These are phyloP conservation scores for Pholiota microspora DNA, from an alignment of 768 basidiomycete species.

Conservation along the genomic window DNA sequence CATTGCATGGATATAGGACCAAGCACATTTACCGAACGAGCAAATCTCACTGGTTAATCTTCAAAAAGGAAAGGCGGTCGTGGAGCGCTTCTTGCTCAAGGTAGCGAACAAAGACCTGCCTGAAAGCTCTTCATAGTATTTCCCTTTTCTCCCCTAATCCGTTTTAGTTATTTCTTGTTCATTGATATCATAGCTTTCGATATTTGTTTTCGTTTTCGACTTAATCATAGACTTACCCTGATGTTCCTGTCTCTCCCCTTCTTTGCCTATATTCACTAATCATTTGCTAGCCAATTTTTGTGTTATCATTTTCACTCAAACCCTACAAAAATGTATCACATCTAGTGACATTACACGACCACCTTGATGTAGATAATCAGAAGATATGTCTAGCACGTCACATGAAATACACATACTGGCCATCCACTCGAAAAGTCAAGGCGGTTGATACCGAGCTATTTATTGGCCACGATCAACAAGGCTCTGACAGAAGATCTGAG, in stretches of 20 bases:
- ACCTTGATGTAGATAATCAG: background rate
- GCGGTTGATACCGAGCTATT: constrained; percentile 43
- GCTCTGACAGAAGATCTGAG: background rate
- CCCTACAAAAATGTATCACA: too few species aligned
- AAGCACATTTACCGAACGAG: constrained; percentile 93
- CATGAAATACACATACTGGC: constrained; percentile 32
- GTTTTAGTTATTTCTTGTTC: background rate
- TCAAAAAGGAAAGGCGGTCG: constrained; percentile 69
- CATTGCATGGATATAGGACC: constrained; percentile 50
- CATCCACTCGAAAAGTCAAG: constrained; percentile 49
- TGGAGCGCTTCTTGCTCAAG: constrained; percentile 67
- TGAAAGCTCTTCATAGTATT: background rate
- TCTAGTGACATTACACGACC: background rate
- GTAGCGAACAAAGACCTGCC: background rate
- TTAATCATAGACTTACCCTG: background rate
- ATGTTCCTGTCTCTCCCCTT: too few species aligned
- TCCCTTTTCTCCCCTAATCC: background rate
- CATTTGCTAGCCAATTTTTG: background rate
- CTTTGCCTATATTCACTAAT: too few species aligned
- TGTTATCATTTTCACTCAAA: too few species aligned
- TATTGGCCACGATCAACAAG: background rate
- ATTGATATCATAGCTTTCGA: background rate
- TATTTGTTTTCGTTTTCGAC: background rate
- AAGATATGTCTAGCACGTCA: background rate
- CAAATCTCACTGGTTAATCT: constrained; percentile 85